These are phyloP conservation scores for Neurospora sp. DNA, from an alignment of 495 filamentous ascomycete genomes.

Conservation along the genomic window DNA sequence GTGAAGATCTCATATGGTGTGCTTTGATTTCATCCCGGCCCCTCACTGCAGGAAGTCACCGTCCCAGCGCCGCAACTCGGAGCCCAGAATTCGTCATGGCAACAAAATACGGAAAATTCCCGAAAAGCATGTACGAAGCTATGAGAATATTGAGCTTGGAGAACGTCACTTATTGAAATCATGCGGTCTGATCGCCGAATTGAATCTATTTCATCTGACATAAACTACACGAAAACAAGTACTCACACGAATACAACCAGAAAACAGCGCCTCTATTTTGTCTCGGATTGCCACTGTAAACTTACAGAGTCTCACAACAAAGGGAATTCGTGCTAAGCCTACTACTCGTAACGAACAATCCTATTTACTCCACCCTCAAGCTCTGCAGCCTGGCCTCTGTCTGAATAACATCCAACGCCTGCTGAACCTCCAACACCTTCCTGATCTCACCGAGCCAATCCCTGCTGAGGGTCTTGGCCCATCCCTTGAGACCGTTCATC, in stretches of 20 bases:
- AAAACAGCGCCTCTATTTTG: background rate
- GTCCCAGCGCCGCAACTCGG: background rate
- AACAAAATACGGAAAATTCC: background rate
- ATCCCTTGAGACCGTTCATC: slow-evolving; percentile 84
- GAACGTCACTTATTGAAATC: background rate
- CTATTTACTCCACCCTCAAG: slow-evolving; percentile 41
- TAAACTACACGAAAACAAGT: background rate
- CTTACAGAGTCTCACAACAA: background rate
- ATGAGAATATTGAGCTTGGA: background rate
- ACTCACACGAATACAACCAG: background rate
- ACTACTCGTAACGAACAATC: background rate
- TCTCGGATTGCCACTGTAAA: background rate
- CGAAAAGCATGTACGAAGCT: background rate
- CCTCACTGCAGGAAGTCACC: background rate
- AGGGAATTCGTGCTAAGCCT: background rate
- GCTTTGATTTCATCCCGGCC: background rate
- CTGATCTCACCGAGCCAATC: slow-evolving; percentile 89
- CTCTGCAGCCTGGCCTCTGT: slow-evolving; percentile 55
- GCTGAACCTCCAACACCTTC: slow-evolving; percentile 84
- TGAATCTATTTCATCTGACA: background rate
- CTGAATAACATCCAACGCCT: slow-evolving; percentile 73
- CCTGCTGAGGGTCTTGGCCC: slow-evolving; percentile 85
- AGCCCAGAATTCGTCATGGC: background rate
- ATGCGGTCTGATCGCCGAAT: background rate
- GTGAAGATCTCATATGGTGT: background rate